Evolutionary conservation across 2,329 filamentous ascomycete species (phyloP).

Genomic region (Cercospora citrullina): DNA sequence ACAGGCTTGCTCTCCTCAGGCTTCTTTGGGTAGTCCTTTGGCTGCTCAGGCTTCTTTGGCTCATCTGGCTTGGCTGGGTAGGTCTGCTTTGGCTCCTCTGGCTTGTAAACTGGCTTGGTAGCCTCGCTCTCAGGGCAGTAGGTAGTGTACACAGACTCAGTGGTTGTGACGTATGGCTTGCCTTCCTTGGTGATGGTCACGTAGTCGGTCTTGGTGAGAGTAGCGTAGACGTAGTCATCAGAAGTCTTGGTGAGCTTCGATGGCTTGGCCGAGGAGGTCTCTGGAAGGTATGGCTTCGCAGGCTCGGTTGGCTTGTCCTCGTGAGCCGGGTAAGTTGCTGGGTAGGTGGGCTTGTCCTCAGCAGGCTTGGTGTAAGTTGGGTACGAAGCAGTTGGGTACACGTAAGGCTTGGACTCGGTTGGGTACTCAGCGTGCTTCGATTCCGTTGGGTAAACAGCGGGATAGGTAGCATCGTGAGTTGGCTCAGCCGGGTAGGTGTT

Average conservation of each 20-base stretch:
- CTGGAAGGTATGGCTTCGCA: slow-evolving; percentile 14
- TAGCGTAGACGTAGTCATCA: slow-evolving; percentile 26
- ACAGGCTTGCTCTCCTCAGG: neutral
- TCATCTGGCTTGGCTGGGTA: neutral
- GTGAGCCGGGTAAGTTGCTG: slow-evolving; percentile 3
- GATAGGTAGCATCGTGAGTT: neutral
- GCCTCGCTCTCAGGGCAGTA: slow-evolving; percentile 28
- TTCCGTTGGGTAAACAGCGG: slow-evolving; percentile 3
- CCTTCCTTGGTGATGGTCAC: slow-evolving; percentile 25
- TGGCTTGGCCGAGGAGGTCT: slow-evolving; percentile 9
- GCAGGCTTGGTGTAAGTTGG: slow-evolving; percentile 3
- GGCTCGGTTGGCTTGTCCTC: neutral
- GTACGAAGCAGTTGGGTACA: neutral
- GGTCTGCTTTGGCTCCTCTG: slow-evolving; percentile 3
- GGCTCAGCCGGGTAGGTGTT: neutral
- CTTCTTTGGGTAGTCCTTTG: too few species aligned
- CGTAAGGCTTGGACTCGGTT: neutral
- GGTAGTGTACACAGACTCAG: slow-evolving; percentile 29
- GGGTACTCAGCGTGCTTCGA: neutral
- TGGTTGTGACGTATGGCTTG: slow-evolving; percentile 22
- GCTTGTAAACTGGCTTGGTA: slow-evolving; percentile 15
- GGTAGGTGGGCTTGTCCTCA: slow-evolving; percentile 2
- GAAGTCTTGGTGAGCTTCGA: slow-evolving; percentile 16
- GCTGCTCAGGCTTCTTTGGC: neutral
- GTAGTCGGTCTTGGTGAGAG: slow-evolving; percentile 25